These are phyloP conservation scores for Aspergillus mulundensis DNA, from an alignment of 495 filamentous ascomycete species.

Conservation along the genomic window DNA sequence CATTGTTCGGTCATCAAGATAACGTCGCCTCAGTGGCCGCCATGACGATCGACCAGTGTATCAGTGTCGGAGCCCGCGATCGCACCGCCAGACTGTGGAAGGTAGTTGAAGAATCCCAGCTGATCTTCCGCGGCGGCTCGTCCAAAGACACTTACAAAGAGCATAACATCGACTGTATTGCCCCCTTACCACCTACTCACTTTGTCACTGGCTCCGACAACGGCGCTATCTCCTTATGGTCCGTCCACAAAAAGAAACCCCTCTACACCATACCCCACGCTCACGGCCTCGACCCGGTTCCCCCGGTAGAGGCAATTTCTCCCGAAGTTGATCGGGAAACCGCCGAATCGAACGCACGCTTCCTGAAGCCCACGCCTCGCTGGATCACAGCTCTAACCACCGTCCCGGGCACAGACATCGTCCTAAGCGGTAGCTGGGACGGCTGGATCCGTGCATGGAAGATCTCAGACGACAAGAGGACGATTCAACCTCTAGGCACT, in stretches of 20 bases:
- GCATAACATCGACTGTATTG: constrained; percentile 84
- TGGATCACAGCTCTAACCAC: constrained; percentile 87
- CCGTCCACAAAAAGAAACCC: constrained; percentile 89
- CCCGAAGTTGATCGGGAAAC: constrained; percentile 61
- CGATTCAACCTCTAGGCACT: constrained; percentile 65
- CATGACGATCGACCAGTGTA: constrained; percentile 77
- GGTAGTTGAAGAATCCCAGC: constrained; percentile 88
- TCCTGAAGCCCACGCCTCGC: constrained; percentile 53
- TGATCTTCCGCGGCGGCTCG: constrained; percentile 87
- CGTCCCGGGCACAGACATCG: constrained; percentile 80
- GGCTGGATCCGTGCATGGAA: constrained; percentile 82
- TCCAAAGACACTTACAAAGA: constrained; percentile 57
- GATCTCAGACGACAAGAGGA: constrained; percentile 76
- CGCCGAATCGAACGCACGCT: constrained; percentile 51
- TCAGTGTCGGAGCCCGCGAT: constrained; percentile 86
- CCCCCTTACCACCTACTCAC: constrained; percentile 81
- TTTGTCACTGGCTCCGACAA: constrained; percentile 95
- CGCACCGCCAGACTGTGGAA: constrained; percentile 96
- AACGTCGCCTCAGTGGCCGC: constrained; percentile 78
- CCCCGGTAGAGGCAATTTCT: constrained; percentile 62
- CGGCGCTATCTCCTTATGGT: constrained; percentile 83
- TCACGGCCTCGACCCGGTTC: constrained; percentile 70
- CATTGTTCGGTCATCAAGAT: constrained; percentile 94
- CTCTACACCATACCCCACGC: constrained; percentile 74
- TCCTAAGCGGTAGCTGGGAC: constrained; percentile 92